Evolutionary conservation across 2,329 filamentous ascomycete genomes (phyloP).

Genomic region (Gliomastix tumulicola): DNA sequence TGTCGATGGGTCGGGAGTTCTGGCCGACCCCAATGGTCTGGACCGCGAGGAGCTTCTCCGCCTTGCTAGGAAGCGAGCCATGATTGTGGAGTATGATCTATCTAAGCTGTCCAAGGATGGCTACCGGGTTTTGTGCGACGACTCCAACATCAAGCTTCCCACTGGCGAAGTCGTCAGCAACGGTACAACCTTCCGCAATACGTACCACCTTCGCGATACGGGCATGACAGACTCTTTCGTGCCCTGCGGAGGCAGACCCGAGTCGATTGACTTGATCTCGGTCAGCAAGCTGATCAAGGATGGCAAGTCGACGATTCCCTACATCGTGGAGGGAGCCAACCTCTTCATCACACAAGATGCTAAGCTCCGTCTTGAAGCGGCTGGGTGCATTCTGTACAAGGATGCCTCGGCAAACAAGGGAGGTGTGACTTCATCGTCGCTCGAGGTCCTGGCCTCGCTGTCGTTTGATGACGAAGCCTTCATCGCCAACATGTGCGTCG

Average conservation of each 20-base stretch:
- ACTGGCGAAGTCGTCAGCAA: conserved; percentile 82
- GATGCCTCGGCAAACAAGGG: conserved; percentile 98
- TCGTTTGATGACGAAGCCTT: conserved; percentile 91
- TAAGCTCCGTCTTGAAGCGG: conserved; percentile 88
- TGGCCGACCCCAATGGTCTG: conserved; percentile 87
- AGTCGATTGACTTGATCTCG: conserved; percentile 88
- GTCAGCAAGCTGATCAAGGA: conserved; percentile 84
- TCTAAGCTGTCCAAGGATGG: conserved; percentile 81
- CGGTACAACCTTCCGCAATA: conserved; percentile 94
- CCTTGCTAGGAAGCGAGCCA: conserved; percentile 77
- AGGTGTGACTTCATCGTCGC: conserved; percentile 92
- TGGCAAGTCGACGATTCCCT: conserved; percentile 81
- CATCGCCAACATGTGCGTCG: conserved; percentile 88
- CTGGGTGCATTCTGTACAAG: conserved; percentile 94
- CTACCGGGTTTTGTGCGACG: conserved; percentile 88
- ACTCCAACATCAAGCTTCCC: conserved; percentile 81
- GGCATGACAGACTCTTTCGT: conserved; percentile 84
- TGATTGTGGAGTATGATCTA: conserved; percentile 83
- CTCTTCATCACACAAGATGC: conserved; percentile 98
- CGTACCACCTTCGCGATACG: conserved; percentile 80
- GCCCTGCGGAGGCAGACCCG: conserved; percentile 90
- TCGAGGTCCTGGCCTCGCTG: conserved; percentile 89
- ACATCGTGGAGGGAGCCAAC: conserved; percentile 96
- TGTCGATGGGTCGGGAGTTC: conserved; percentile 92
- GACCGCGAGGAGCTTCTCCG: conserved; percentile 77